Percentiles rank a stretch among this genome's conserved stretches.
phyloP scores from a whole-genome alignment of 2,329 filamentous ascomycete species.

The Botrytis hyacinthi region DNA sequence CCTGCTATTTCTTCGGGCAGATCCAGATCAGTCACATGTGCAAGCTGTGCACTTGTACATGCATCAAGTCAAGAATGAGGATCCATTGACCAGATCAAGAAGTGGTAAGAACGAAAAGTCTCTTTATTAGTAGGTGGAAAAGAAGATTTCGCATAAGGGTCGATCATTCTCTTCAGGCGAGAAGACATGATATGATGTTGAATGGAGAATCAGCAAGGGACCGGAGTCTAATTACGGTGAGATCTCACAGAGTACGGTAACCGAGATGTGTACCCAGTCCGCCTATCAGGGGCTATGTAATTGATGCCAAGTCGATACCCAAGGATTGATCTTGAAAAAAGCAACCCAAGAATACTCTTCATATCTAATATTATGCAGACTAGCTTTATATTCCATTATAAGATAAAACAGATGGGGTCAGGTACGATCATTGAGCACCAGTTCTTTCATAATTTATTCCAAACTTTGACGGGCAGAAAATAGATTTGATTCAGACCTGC shows the following conservation, averaged over 20 bases:
- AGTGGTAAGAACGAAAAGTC: neutral
- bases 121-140: neutral
- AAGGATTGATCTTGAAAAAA: neutral
- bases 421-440: neutral
- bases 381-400: neutral
- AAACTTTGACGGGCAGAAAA: neutral
- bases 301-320: neutral
- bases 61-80: neutral
- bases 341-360: neutral
- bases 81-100: neutral
- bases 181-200: neutral
- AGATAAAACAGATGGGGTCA: neutral
- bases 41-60: neutral
- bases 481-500: neutral
- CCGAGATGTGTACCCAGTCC: neutral
- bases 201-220: neutral
- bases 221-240: neutral
- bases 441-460: neutral
- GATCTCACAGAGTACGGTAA: neutral
- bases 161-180: neutral
- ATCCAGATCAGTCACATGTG: neutral
- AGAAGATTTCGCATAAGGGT: neutral
- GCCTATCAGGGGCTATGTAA: neutral
- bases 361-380: neutral
- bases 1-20: neutral